Base-by-base conservation (phyloP, 257 asterid genomes). In the Perilla frutescens region DNA sequence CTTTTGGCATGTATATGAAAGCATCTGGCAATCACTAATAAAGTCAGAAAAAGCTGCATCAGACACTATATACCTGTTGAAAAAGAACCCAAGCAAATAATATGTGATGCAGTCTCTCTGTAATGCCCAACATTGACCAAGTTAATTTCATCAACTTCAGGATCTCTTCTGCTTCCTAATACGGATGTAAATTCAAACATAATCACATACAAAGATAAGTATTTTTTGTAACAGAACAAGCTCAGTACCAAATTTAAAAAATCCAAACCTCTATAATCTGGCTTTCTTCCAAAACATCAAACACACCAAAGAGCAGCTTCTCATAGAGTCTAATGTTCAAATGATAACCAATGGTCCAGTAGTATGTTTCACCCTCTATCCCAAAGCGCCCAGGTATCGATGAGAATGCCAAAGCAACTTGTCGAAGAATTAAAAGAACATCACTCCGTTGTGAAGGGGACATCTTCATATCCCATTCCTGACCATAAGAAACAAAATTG, bases 381-480 rank as follows among this genome's bases (percentile, higher is more conserved):
- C 96, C 96, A 80, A 84, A 89, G 71, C 88, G 90, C 60, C 87
- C 91, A 66, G 98, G 96, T 76, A 79, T 75, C 20, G 92, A 84
- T 60, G 98, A 86, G 74, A 85, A 87, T 58, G 79, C 47, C 74
- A 83, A 74, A 71, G 90, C 86, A 79, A 86, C 82, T 77, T 85
- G 91, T 48, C 90, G 89, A 75, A 94, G 83, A 61, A 89, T 74
- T 75, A 80, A 75, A 39, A 91, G 85, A 74, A 88, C 89, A 71
- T 87, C 89, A 67, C 79, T 84, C 75, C 95, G 84, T 76, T 94
- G 91, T 47, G 93, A 87, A 79, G 92, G 77, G 68, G 97, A 88
- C 96, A 88, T 86, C 79, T 84, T 85, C 48, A 71, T 74, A 83
- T 91, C 96, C 96, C 98, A 90, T 81, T 88, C 96, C 99, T 94